Evolutionary conservation across 1,284 basidiomycete genomes (phyloP), one percentile per base, ranked within the genome.

Genomic region (Melampsora abietis-canadensis): DNA sequence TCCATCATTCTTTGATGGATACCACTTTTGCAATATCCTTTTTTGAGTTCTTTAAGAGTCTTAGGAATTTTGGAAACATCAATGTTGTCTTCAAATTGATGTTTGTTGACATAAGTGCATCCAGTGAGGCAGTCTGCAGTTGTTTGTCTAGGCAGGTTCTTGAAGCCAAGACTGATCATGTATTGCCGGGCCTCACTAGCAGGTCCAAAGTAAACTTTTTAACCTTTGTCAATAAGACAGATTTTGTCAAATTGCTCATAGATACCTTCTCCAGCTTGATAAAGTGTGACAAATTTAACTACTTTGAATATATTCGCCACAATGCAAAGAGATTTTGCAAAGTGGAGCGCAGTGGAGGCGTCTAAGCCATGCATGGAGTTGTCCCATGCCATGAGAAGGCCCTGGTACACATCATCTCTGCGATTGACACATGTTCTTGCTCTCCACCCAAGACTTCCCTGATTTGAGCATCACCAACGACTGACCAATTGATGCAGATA

Each of bases 121-220:
- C 81, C 81, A 21, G 83, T 83, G 68, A 84, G 80, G 77, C 80
- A 84, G 76, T 85, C 84, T 81, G 84, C 85, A 0, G 87, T 88
- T 0, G 88, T 90, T 82, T 92, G 91, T 66, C 90, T 88, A n/a
- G 82, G 80, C 30, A 79, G 77, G 61, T 81, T 79, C 59, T 77
- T 76, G 74, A 77, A 95, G 8, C 92, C 92, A 74, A 94, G 85
- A 61, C 84, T 82, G 79, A 90, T 86, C 78, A 93, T 93, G 83
- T 92, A 94, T 2, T 84, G 83, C 66, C 90, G 88, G 17, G 92
- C 92, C 72, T 88, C 85, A 83, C 82, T 82, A 0, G 88, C 85
- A 7, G 87, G 87, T 5, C 92, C 92, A 80, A 88, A 92, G 85
- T 88, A 94, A 51, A 92, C 90, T 80, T 92, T 88, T 27, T 87